These are phyloP conservation scores for Fusarium brachygibbosum DNA, from an alignment of 2,329 filamentous ascomycete species.

Conservation along the genomic window DNA sequence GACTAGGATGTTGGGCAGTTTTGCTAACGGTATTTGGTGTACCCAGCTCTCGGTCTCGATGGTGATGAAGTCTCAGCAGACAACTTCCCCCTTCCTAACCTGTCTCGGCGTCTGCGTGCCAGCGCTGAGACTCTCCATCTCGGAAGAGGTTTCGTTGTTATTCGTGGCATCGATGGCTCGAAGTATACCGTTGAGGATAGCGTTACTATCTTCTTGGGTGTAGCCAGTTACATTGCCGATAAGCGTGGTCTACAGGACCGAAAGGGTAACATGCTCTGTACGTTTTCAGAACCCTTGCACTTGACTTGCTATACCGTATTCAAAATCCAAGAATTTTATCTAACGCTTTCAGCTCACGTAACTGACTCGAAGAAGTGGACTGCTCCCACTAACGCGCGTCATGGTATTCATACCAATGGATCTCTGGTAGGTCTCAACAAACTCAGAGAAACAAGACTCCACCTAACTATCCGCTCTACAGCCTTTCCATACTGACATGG, in stretches of 20 bases:
- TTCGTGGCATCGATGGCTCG: conserved; percentile 65
- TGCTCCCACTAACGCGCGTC: conserved; percentile 58
- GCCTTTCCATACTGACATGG: conserved; percentile 67
- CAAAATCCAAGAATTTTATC: neutral
- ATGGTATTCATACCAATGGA: conserved; percentile 64
- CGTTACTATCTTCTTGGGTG: conserved; percentile 67
- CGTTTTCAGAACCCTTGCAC: conserved; percentile 37
- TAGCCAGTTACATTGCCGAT: conserved; percentile 69
- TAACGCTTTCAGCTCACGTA: conserved; percentile 59
- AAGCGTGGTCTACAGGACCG: conserved; percentile 65
- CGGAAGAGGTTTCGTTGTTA: conserved; percentile 65
- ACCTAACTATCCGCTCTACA: conserved; percentile 39
- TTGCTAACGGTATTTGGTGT: conserved; percentile 24
- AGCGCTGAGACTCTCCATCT: conserved; percentile 56
- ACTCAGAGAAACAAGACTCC: conserved; percentile 3
- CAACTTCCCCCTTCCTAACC: conserved; percentile 58
- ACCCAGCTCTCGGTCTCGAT: conserved; percentile 37
- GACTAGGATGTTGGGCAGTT: conserved; percentile 2
- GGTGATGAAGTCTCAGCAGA: conserved; percentile 42
- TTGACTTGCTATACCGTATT: neutral
- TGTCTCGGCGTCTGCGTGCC: conserved; percentile 53
- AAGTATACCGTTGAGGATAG: conserved; percentile 67
- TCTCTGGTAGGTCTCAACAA: conserved; percentile 55
- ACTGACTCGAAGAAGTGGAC: conserved; percentile 63
- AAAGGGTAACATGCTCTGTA: conserved; percentile 63